phyloP scores from a whole-genome alignment of 441 rosid genomes.

The Syzygium syzygioides region DNA sequence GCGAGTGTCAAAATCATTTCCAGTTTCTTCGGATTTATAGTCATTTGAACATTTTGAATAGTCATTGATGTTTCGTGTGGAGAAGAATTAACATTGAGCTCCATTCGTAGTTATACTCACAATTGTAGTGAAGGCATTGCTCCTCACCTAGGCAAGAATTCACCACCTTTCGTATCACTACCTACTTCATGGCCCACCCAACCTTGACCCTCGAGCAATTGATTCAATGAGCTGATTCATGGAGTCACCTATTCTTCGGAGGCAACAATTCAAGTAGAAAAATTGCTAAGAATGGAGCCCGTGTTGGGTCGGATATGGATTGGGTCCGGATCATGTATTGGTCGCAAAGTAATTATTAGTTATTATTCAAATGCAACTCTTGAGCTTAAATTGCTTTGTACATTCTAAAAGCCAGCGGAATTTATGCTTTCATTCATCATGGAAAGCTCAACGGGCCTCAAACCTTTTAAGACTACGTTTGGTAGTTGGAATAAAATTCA shows the following conservation, averaged over 20 bases:
- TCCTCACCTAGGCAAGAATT: neutral
- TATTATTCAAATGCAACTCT: neutral
- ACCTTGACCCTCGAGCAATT: accelerated
- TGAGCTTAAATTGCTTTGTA: neutral
- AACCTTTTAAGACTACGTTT: neutral
- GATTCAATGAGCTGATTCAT: accelerated
- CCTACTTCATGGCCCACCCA: accelerated
- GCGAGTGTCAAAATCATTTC: neutral
- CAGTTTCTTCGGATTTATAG: neutral
- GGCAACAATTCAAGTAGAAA: neutral
- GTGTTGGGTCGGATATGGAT: neutral
- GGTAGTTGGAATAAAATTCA: no score
- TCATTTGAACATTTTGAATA: neutral
- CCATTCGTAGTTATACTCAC: neutral
- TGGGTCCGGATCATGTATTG: neutral
- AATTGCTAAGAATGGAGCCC: neutral
- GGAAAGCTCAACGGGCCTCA: neutral
- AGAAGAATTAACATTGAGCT: neutral
- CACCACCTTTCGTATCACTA: accelerated
- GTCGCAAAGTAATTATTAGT: neutral
- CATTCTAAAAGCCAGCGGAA: neutral
- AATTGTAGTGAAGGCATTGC: neutral
- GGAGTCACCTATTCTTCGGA: accelerated
- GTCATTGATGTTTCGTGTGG: neutral
- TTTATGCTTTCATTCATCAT: neutral